Evolutionary conservation across 257 asterid species (phyloP), one percentile per base, ranked within the genome.

Genomic region (Ophiorrhiza pumila): DNA sequence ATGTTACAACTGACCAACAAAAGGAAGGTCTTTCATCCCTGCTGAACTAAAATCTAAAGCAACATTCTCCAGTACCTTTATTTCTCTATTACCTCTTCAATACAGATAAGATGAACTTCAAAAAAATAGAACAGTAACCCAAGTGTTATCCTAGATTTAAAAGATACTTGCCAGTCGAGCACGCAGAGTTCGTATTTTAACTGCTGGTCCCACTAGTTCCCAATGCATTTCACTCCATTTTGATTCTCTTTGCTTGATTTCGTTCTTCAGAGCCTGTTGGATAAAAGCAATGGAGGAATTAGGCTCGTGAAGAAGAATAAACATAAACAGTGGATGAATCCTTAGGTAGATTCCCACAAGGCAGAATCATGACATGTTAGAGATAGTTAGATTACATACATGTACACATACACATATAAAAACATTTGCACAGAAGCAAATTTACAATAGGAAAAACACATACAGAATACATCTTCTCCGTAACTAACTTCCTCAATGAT

Each of bases 391-490:
- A 45, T 7, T 29, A 17, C 29, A 20, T 35, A 61, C 58, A 29
- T 41, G 25, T 34, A 22, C 18, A 11, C 20, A 37, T 18, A 61
- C 20, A 37, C 25, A 61, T 46, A 62, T 3, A 35, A 39, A 41
- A n/a, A 53, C 45, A 41, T 23, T 37, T 63, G 20, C 53, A 62
- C 32, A 32, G 13, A 29, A 55, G 53, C 1, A 55, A 2, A 58
- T 53, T 15, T 46, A 15, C 22, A 25, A 64, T 63, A 59, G 76
- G 76, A 70, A 73, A 50, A 71, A 76, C 72, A 82, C 98, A 78
- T 90, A 93, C 98, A 58, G 98, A 91, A 83, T 87, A 88, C 98
- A 93, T 91, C 62, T 80, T 83, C 81, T 93, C 98, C 10, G 98
- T 91, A 69, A 85, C 97, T 72, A 67, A 77, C 85, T 87, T 93